Evolutionary conservation across 257 asterid genomes (phyloP), one percentile per base, ranked within the genome.

Genomic region (Echium plantagineum): DNA sequence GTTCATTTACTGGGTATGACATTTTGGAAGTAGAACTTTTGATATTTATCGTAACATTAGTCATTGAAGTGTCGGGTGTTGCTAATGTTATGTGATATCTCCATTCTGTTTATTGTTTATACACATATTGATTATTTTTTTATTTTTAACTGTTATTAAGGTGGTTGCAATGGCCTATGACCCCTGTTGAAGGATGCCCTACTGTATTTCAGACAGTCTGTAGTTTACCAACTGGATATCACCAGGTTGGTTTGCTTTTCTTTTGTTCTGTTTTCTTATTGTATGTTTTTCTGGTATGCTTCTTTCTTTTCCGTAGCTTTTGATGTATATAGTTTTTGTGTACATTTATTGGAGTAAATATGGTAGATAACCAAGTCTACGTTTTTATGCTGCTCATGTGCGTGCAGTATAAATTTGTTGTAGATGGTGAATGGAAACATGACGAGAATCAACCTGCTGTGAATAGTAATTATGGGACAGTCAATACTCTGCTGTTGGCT

Each of bases 381-480:
- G n/a, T 48, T 5, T 26, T 60, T 2, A 52, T 55, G 20, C 5
- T 35, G 49, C 3, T 42, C 15, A 22, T 42, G 58, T 19, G 46
- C 65, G 47, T 80, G 80, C 94, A 93, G 98, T 93, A 76, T 81
- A 93, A 84, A 69, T 89, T 93, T 72, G 79, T 89, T 53, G 96
- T 93, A 70, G 98, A 89, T 78, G 98, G 97, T 66, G 98, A 89
- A 69, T 84, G 94, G 87, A 80, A 90, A 65, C 94, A 93, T 59
- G 98, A 93, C 47, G 97, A 93, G 65, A 86, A 73, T 65, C 94
- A 84, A 65, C 90, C 94, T 62, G 75, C 74, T 60, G 77, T 80
- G 61, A 80, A 64, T 61, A 81, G 90, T 77, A 89, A 74, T 74
- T 75, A 72, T 72, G 97, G 94, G 64, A 81, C 71, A 54, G 90